Base-by-base conservation (phyloP, 345 rosid species). In the Cardamine resedifolia region DNA sequence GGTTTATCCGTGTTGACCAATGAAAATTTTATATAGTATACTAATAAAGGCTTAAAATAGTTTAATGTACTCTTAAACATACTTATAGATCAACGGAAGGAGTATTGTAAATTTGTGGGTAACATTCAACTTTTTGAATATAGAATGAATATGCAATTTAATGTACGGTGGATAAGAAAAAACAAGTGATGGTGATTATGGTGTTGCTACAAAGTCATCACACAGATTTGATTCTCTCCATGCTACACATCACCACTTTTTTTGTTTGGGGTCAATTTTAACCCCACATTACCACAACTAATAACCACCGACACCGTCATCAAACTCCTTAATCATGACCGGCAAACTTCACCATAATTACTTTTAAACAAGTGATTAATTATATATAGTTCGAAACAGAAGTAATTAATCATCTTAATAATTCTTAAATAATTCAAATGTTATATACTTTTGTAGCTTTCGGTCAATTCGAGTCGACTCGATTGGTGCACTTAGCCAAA, bases 361-460 rank as follows among this genome's bases (percentile, higher is more conserved):
- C 48, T 9, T 31, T 28, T 44, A 3, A 49, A 50, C 68, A 49
- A 36, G 51, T 71, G 20, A 52, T 26, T 19, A 23, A 14, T 56
- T 57, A 34, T 10, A 34, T 10, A 2, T 36, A 36, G 41, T 36
- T 36, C 41, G 64, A 41, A 68, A 23, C 63, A 30, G 44, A 45
- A 68, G 48, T 47, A 19, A 44, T 70, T 41, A 50, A 48, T 18
- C 5, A 52, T 52, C 51, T 71, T 41, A 51, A 10, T 41, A 51
- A 10, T 19, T 23, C 43, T 52, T 52, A 27, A 6, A 3, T 43
- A 5, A 15, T 33, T 50, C 26, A 66, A 44, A 44, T 44, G 19
- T 7, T 53, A 67, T 53, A 67, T 56, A 50, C 65, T 23, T 56
- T 64, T 65, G 66, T 73, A 12, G 66, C 51, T 65, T 65, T 64